Percentiles rank a stretch among this genome's conserved stretches.
phyloP scores from a whole-genome alignment of 2,329 filamentous ascomycete species.

The Nothopassalora personata region DNA sequence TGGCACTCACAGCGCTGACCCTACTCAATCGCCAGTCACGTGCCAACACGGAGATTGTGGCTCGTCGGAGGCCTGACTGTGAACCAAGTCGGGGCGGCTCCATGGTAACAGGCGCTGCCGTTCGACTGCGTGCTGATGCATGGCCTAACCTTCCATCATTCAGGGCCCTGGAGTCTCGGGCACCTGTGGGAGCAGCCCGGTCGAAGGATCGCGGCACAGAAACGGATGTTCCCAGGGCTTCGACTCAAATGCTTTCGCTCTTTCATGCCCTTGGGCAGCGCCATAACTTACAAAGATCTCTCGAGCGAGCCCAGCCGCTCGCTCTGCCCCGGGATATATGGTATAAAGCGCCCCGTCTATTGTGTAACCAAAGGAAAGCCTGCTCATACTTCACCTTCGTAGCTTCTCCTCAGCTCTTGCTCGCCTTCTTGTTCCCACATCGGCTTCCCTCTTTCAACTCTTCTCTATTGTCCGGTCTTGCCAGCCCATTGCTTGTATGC shows the following conservation, averaged over 20 bases:
- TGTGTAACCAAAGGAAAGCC: not conserved
- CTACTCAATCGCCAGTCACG: not conserved
- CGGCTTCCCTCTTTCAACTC: not conserved
- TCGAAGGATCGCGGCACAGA: not conserved
- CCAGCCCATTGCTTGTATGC: slow-evolving; percentile 14
- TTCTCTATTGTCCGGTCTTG: slow-evolving; percentile 8
- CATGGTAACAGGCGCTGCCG: not conserved
- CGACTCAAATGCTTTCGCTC: not conserved
- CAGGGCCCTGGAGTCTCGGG: too few relatives aligned
- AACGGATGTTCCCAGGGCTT: not conserved
- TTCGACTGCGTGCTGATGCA: not conserved
- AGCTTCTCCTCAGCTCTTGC: not conserved
- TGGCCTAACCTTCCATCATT: not conserved
- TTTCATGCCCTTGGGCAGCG: not conserved
- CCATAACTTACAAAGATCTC: not conserved
- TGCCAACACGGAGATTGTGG: not conserved
- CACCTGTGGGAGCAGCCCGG: too few relatives aligned
- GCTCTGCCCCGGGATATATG: not conserved
- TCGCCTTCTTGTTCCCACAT: not conserved
- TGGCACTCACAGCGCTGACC: not conserved
- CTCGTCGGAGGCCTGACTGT: not conserved
- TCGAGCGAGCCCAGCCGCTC: not conserved
- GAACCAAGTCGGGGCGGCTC: not conserved
- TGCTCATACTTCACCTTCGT: not conserved
- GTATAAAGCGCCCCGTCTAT: not conserved